Percentiles rank a stretch among this genome's conserved stretches.
These are phyloP conservation scores for Pseudogymnoascus sp. DNA, from an alignment of 2,329 filamentous ascomycete genomes.

Conservation along the genomic window DNA sequence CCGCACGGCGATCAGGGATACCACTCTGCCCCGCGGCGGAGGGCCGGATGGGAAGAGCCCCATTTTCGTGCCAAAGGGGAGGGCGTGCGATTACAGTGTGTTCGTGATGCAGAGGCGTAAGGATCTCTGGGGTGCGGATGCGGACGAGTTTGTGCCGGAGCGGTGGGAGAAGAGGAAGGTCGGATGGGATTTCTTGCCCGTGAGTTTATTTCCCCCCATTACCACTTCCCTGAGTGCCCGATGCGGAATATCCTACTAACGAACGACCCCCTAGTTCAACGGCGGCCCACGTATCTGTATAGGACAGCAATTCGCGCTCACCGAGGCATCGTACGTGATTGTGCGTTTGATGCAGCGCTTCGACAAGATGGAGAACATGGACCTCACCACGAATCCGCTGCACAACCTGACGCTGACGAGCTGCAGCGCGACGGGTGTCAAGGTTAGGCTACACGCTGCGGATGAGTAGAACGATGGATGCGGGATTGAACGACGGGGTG, in stretches of 20 bases:
- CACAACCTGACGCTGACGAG: constrained; percentile 24
- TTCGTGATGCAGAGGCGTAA: constrained; percentile 30
- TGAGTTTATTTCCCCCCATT: constrained; percentile 15
- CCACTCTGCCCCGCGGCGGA: constrained; percentile 31
- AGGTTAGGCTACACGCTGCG: constrained; percentile 29
- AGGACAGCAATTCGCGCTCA: constrained; percentile 34
- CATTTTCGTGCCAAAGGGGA: constrained; percentile 28
- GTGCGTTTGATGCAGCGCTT: constrained; percentile 31
- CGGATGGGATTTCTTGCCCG: constrained; percentile 37
- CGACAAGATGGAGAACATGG: constrained; percentile 28
- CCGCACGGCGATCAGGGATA: constrained; percentile 41
- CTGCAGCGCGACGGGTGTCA: constrained; percentile 29
- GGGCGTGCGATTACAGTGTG: constrained; percentile 25
- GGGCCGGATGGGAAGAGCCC: constrained; percentile 29
- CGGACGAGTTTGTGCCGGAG: constrained; percentile 32
- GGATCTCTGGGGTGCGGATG: constrained; percentile 33
- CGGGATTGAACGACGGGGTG: background rate
- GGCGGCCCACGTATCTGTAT: constrained; percentile 33
- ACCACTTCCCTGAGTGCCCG: background rate
- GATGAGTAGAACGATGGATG: background rate
- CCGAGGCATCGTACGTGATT: constrained; percentile 30
- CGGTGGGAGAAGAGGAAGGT: constrained; percentile 35
- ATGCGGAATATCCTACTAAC: background rate
- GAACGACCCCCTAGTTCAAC: constrained; percentile 26
- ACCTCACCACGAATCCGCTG: constrained; percentile 25